Base-by-base conservation (phyloP, 2,329 filamentous ascomycete genomes). In the Ophiobolus disseminans region DNA sequence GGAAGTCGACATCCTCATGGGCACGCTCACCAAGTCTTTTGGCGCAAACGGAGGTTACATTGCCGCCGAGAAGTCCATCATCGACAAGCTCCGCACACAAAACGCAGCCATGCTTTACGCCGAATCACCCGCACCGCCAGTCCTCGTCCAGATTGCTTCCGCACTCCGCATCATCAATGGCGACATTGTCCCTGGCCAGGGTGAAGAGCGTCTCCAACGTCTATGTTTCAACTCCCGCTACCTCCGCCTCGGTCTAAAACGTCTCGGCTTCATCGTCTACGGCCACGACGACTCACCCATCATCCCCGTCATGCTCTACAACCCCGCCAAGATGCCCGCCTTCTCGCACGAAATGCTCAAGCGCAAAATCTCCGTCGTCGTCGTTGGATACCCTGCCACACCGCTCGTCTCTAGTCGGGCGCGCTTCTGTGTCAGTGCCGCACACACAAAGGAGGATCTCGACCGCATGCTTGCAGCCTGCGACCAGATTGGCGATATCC, bases 301-400 rank as follows among this genome's bases (percentile, higher is more conserved):
- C 63, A 91, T 99, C 62, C 94, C 94, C 44, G 75, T 99, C 60
- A 84, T 96, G 68, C 86, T 99, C 21, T 99, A 97, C 81, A 91
- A 97, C 76, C 94, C 94, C n/a, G 94, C 90, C 65, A 99, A 99
- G 79, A 97, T 99, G 82, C 90, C 93, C 4, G 93, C 94, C 50
- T 99, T 99, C 76, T 97, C 91, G 40, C 94, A 96, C 72, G 94
- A 97, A 75, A 97, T 99, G 94, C 84, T 97, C 52, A 90, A 90
- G 77, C 90, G 94, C 69, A 97, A 97, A 76, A 97, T 99, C 63
- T 94, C 93, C 0, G 90, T 97, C 41, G 94, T 99, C 30, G 90
- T 99, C 36, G 94, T 99, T 53, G 94, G 93, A 42, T 99, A 99
- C 72, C 94, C 94, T 5, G 94, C 93, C 7, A 99, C 94, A 2